Evolutionary conservation across 164 flowering plant species (phyloP).

Genomic region (Liriodendron chinense): DNA sequence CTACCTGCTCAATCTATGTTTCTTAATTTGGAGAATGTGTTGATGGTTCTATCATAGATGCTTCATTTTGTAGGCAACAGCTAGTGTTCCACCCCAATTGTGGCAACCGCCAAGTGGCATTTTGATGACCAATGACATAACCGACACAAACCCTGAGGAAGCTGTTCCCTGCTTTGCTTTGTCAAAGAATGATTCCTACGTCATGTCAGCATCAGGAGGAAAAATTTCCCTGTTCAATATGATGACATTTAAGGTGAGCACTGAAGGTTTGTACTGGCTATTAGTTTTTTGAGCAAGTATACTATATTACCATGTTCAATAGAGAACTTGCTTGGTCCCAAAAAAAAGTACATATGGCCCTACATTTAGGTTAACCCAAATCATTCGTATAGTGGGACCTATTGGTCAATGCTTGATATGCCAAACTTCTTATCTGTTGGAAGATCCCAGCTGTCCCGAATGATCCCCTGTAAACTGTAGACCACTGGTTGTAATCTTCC

Average conservation of each 20-base stretch:
- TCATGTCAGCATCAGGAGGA: slow-evolving; percentile 87
- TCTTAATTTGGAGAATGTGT: neutral
- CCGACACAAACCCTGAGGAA: slow-evolving; percentile 58
- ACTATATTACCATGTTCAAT: neutral
- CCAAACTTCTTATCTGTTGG: neutral
- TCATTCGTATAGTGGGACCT: neutral
- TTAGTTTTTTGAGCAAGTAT: neutral
- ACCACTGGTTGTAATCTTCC: neutral
- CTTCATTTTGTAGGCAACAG: slow-evolving; percentile 57
- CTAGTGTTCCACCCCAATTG: slow-evolving; percentile 50
- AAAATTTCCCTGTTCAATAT: slow-evolving; percentile 72
- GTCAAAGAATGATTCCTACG: slow-evolving; percentile 80
- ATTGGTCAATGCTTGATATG: neutral
- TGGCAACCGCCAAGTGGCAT: slow-evolving; percentile 83
- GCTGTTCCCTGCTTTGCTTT: slow-evolving; percentile 78
- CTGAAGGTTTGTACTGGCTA: neutral
- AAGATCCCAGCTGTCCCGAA: neutral
- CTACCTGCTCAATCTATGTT: neutral
- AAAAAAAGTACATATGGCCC: neutral
- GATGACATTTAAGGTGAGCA: slow-evolving; percentile 76
- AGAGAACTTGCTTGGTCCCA: neutral
- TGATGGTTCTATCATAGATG: neutral
- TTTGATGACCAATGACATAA: slow-evolving; percentile 71
- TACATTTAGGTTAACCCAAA: neutral
- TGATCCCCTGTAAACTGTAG: neutral